phyloP scores from a whole-genome alignment of 1,284 basidiomycete genomes.

The Trametes pubescens region DNA sequence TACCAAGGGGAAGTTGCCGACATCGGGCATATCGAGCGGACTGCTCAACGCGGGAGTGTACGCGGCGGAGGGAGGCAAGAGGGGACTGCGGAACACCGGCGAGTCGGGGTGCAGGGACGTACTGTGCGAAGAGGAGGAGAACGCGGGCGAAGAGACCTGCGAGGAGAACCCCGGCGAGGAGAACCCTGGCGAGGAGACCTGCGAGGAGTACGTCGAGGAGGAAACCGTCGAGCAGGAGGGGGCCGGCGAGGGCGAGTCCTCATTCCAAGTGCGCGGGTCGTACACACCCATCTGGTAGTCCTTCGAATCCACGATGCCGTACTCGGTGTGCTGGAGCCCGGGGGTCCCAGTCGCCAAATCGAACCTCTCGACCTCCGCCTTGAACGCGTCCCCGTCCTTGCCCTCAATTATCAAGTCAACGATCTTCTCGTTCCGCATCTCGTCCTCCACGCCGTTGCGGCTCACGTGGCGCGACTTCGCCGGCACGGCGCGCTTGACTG shows the following conservation, averaged over 20 bases:
- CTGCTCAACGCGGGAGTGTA: conserved; percentile 2
- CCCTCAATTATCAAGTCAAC: conserved; percentile 28
- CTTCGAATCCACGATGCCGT: background rate
- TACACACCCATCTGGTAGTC: conserved; percentile 30
- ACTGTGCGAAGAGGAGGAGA: background rate
- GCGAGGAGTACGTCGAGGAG: background rate
- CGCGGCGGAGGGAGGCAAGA: conserved; percentile 16
- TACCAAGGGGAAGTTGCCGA: conserved; percentile 7
- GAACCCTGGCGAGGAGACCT: no score
- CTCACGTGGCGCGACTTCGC: conserved; percentile 38
- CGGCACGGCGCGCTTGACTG: conserved; percentile 33
- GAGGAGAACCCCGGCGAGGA: no score
- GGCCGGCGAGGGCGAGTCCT: conserved; percentile 1
- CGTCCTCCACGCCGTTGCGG: conserved; percentile 34
- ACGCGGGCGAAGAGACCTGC: background rate
- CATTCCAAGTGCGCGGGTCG: conserved; percentile 21
- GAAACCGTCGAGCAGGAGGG: background rate
- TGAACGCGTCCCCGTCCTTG: conserved; percentile 21
- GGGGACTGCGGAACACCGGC: conserved; percentile 23
- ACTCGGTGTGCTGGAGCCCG: background rate
- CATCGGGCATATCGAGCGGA: conserved; percentile 13
- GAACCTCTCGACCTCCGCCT: conserved; percentile 26
- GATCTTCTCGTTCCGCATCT: conserved; percentile 30
- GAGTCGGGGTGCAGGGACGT: background rate
- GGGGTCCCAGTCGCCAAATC: conserved; percentile 9